A percentile compares a stretch with the other conserved stretches of the same genome.
These are phyloP conservation scores for Syncephalastrum contaminatum DNA, from an alignment of 371 early-diverging fungal species.

Conservation along the genomic window DNA sequence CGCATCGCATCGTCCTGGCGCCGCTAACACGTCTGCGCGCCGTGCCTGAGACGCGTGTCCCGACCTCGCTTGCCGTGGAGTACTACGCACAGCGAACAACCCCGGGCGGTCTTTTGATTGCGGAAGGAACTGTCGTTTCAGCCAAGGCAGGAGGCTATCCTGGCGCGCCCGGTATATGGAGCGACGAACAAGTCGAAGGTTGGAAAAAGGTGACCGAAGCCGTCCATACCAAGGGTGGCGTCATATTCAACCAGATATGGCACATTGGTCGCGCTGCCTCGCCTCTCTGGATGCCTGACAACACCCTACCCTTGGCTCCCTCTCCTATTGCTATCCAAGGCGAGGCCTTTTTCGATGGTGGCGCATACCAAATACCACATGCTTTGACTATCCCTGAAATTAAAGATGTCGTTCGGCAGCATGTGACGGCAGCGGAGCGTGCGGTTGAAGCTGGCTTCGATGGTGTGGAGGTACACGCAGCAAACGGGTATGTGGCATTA, in stretches of 20 bases:
- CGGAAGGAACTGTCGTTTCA: slow-evolving; percentile 54
- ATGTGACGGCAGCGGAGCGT: slow-evolving; percentile 39
- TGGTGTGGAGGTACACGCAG: slow-evolving; percentile 14
- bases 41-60: slow-evolving; percentile 19
- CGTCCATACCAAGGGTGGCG: slow-evolving; percentile 62
- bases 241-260: slow-evolving; percentile 52
- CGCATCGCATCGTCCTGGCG: slow-evolving; percentile 57
- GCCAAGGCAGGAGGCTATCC: slow-evolving; percentile 37
- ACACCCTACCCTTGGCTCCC: slow-evolving; percentile 10
- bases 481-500: slow-evolving; percentile 29
- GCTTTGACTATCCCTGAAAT: slow-evolving; percentile 41
- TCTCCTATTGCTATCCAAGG: slow-evolving; percentile 18
- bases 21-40: slow-evolving; percentile 56
- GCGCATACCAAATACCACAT: slow-evolving; percentile 13
- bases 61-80: slow-evolving; percentile 41
- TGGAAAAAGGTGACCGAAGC: slow-evolving; percentile 61
- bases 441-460: slow-evolving; percentile 46
- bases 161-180: slow-evolving; percentile 49
- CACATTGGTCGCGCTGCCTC: slow-evolving; percentile 14
- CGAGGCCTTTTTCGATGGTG: slow-evolving; percentile 4
- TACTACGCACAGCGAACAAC: slow-evolving; percentile 63
- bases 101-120: slow-evolving; percentile 55
- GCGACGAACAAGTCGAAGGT: slow-evolving; percentile 46
- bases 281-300: neutral
- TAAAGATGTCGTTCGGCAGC: slow-evolving; percentile 28